Evolutionary conservation across 2,329 filamentous ascomycete genomes (phyloP).

Genomic region (Calcarisporium arbuscula): DNA sequence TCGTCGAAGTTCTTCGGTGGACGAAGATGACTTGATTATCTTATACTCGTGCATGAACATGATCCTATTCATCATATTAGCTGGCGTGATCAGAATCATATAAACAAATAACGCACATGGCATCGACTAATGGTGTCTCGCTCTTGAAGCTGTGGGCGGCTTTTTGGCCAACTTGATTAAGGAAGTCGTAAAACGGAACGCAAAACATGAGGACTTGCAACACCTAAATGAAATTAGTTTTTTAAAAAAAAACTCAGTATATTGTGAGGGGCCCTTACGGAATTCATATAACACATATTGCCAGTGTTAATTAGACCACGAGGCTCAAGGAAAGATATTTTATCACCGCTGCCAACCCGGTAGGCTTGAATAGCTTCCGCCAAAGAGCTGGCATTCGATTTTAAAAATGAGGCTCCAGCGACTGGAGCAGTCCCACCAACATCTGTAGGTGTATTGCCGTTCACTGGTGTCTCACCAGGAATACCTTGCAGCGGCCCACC

Average conservation of each 20-base stretch:
- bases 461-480: conserved; percentile 12
- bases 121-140: conserved; percentile 87
- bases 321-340: conserved; percentile 80
- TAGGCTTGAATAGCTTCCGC: conserved; percentile 73
- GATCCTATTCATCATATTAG: conserved; percentile 52
- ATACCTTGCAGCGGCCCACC: too few species aligned
- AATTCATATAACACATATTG: conserved; percentile 99
- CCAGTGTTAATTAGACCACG: conserved; percentile 92
- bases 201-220: conserved; percentile 94
- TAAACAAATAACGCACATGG: conserved; percentile 61
- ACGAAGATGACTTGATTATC: conserved; percentile 71
- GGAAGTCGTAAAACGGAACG: conserved; percentile 87
- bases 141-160: conserved; percentile 90
- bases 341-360: conserved; percentile 56
- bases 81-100: conserved; percentile 4
- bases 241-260: conserved; percentile 32
- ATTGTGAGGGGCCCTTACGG: too few species aligned
- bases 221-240: conserved; percentile 53
- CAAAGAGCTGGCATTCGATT: conserved; percentile 51
- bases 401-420: conserved; percentile 30
- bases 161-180: conserved; percentile 78
- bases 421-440: conserved; percentile 12
- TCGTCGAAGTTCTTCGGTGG: conserved; percentile 65
- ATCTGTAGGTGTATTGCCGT: conserved; percentile 17
- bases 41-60: conserved; percentile 94